Base-by-base conservation (phyloP, 75 land plant genomes). In the Isoetes taiwanensis region DNA sequence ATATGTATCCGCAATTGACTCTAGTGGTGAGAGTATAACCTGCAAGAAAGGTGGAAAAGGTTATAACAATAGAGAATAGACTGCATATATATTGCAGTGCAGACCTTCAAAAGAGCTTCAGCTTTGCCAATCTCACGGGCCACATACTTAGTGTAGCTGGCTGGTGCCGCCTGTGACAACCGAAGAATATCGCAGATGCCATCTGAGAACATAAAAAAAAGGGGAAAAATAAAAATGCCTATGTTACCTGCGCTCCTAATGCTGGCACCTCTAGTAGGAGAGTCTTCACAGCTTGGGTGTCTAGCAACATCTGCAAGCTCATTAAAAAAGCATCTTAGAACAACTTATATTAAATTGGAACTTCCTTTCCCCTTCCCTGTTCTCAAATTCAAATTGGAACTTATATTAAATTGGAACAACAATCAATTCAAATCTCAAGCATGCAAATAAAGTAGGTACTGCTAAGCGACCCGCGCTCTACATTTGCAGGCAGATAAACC, bases 61-160 rank as follows among this genome's bases (percentile, higher is more conserved):
- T n/a, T n/a, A n/a, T 19, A 34, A 50, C 11, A 62, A 25, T 20
- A 55, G 20, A 43, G 2, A 20, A 64, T 32, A 0, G 11, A 65
- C 6, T 8, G 56, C 6, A 43, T 39, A 48, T 5, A 48, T 48
- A 48, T 6, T 48, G 6, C 8, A 48, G 52, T 48, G 19, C 56
- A 30, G 2, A 83, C 99, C 96, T 94, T 94, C 70, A 94, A 58
- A 20, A 94, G 84, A 38, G 96, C 96, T 69, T 94, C 99, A 52
- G 96, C 99, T 70, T 94, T 94, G 68, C 99, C 83, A 86, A 94
- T 84, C 64, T 94, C 99, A 35, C 99, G 96, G 60, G 79, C 74
- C 4, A 94, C 99, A 74, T 77, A 88, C 67, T 88, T 94, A 54
- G 83, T 77, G 65, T 94, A 94, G 73, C 84, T 65, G 46, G 90